These are phyloP conservation scores for Cordyceps fumosorosea DNA, from an alignment of 2,329 filamentous ascomycete genomes.

Conservation along the genomic window DNA sequence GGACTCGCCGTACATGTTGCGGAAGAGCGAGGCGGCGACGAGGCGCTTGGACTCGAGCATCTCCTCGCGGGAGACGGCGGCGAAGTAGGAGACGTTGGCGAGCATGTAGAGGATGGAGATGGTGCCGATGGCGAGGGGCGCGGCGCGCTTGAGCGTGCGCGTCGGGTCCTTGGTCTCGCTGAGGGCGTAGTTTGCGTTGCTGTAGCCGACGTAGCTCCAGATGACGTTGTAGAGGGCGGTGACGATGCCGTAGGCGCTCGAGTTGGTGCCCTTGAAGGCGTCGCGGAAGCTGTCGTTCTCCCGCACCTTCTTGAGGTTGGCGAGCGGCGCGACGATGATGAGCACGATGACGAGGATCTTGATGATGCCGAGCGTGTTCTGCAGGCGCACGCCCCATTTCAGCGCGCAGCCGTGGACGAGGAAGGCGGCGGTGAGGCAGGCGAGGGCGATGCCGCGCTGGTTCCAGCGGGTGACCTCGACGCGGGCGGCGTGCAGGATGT, in stretches of 20 bases:
- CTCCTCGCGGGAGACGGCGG: conserved; percentile 46
- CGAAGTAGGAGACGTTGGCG: conserved; percentile 62
- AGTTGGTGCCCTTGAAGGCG: conserved; percentile 59
- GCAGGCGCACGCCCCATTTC: conserved; percentile 60
- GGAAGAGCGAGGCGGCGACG: conserved; percentile 48
- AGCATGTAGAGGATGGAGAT: conserved; percentile 60
- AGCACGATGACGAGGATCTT: conserved; percentile 61
- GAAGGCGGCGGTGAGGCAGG: conserved; percentile 58
- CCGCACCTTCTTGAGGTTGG: conserved; percentile 52
- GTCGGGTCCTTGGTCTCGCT: conserved; percentile 61
- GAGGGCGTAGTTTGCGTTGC: conserved; percentile 61
- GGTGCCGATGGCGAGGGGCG: conserved; percentile 50
- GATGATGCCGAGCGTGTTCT: conserved; percentile 58
- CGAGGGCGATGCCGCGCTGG: conserved; percentile 59
- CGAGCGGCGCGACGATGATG: conserved; percentile 58
- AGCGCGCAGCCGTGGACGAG: conserved; percentile 57
- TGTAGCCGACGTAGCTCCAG: conserved; percentile 63
- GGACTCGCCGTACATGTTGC: conserved; percentile 45
- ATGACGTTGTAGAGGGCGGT: conserved; percentile 67
- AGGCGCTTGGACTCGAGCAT: conserved; percentile 45
- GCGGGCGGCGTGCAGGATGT: conserved; percentile 59
- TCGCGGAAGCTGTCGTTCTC: conserved; percentile 55
- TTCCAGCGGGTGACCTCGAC: conserved; percentile 60
- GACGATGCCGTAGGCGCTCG: conserved; percentile 60
- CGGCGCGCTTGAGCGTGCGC: conserved; percentile 58